These are phyloP conservation scores for Fusarium acutatum DNA, from an alignment of 2,329 filamentous ascomycete genomes.

Conservation along the genomic window DNA sequence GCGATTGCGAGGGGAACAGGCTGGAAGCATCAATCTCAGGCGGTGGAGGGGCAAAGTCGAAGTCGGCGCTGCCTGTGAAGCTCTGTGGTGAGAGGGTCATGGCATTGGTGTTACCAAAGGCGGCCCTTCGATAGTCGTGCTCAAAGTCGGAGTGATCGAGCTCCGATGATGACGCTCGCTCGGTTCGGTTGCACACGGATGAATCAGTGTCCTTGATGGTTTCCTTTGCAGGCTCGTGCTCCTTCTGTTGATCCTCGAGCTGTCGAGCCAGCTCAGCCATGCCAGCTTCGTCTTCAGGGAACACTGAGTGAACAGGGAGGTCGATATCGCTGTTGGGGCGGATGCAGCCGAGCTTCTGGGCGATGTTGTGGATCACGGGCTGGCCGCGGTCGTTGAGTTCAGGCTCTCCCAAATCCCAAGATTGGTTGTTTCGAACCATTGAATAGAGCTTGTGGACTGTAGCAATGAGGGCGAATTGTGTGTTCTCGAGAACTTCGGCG, in stretches of 20 bases:
- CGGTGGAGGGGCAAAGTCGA: slow-evolving; percentile 48
- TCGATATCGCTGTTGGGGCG: slow-evolving; percentile 69
- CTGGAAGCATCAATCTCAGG: slow-evolving; percentile 45
- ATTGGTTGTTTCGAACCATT: slow-evolving; percentile 67
- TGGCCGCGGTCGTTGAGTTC: slow-evolving; percentile 70
- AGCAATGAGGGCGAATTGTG: slow-evolving; percentile 70
- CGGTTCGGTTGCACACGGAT: slow-evolving; percentile 44
- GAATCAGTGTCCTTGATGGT: slow-evolving; percentile 38
- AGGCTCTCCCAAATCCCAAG: slow-evolving; percentile 70
- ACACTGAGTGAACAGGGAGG: slow-evolving; percentile 64
- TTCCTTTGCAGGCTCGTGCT: slow-evolving; percentile 48
- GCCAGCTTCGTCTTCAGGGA: slow-evolving; percentile 69
- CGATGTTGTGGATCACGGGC: slow-evolving; percentile 72
- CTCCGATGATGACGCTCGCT: slow-evolving; percentile 64
- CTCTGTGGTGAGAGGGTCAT: slow-evolving; percentile 64
- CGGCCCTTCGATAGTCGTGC: slow-evolving; percentile 60
- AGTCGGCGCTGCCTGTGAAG: slow-evolving; percentile 52
- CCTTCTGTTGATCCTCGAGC: slow-evolving; percentile 57
- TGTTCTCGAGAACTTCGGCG: slow-evolving; percentile 71
- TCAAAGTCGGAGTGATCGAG: slow-evolving; percentile 65
- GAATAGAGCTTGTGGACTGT: slow-evolving; percentile 72
- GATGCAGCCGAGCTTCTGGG: slow-evolving; percentile 70
- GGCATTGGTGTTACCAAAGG: slow-evolving; percentile 54
- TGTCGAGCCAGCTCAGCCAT: slow-evolving; percentile 65
- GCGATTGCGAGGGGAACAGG: slow-evolving; percentile 49